Evolutionary conservation across 768 basidiomycete genomes (phyloP).

Genomic region (Rickenella mellea): DNA sequence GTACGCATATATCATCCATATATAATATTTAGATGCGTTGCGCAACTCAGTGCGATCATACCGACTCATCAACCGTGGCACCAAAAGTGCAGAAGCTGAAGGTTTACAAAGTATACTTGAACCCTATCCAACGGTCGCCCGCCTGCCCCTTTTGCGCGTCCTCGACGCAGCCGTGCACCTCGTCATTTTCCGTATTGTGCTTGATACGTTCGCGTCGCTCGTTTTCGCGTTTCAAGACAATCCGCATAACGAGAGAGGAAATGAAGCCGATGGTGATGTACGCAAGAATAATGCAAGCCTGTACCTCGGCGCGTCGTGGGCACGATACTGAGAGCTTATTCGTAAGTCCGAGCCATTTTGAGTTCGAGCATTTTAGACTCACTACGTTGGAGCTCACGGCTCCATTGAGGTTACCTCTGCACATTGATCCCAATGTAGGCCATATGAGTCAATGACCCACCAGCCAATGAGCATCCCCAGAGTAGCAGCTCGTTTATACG

Average conservation of each 20-base stretch:
- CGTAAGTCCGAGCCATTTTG: background rate
- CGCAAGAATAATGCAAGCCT: conserved; percentile 51
- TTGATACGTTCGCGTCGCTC: conserved; percentile 24
- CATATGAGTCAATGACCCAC: conserved; percentile 10
- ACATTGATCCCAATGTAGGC: conserved; percentile 11
- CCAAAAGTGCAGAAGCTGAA: background rate
- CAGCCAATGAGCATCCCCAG: conserved; percentile 63
- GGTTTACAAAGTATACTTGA: conserved; percentile 47
- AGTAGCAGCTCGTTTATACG: conserved; percentile 63
- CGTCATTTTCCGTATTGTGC: conserved; percentile 32
- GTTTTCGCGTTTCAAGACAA: conserved; percentile 50
- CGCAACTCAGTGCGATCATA: background rate
- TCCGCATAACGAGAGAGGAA: conserved; percentile 36
- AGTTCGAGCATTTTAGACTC: conserved; percentile 14
- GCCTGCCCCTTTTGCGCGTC: conserved; percentile 52
- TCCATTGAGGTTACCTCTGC: conserved; percentile 56
- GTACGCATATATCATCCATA: background rate
- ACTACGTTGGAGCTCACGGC: conserved; percentile 61
- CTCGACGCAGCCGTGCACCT: conserved; percentile 35
- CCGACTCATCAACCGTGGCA: background rate
- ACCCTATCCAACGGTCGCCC: conserved; percentile 73
- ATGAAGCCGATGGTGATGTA: conserved; percentile 62
- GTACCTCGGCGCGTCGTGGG: conserved; percentile 58
- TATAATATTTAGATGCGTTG: background rate
- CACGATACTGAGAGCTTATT: conserved; percentile 43